phyloP scores from a whole-genome alignment of 2,329 filamentous ascomycete genomes.

The Clonostachys byssicola region DNA sequence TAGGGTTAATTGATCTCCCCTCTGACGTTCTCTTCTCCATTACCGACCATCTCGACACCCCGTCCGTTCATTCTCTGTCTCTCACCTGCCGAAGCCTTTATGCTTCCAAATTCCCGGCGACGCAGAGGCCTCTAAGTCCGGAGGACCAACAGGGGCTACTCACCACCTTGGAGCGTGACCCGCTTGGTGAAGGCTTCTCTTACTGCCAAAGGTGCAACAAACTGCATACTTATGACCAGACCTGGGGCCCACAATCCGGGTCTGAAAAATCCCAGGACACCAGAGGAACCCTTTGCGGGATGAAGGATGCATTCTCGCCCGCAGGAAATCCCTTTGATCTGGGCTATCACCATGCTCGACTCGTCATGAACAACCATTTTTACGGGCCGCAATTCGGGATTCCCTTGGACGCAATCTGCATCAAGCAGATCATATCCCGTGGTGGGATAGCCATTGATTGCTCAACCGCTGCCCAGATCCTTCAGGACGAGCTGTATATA shows the following conservation, averaged over 20 bases:
- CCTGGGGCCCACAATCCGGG: conserved; percentile 6
- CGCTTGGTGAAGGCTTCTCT: conserved; percentile 6
- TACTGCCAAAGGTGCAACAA: conserved; percentile 11
- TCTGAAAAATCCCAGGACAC: background rate
- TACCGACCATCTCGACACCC: conserved; percentile 9
- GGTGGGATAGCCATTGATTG: conserved; percentile 6
- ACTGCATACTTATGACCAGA: conserved; percentile 7
- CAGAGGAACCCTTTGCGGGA: conserved; percentile 3
- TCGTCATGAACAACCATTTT: conserved; percentile 12
- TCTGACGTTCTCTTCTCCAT: conserved; percentile 10
- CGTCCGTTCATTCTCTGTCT: conserved; percentile 7
- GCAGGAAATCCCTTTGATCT: conserved; percentile 10
- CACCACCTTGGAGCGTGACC: conserved; percentile 7
- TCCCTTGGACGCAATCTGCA: conserved; percentile 7
- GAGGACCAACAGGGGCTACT: conserved; percentile 6
- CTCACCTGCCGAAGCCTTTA: conserved; percentile 8
- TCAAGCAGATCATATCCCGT: conserved; percentile 6
- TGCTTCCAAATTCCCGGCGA: conserved; percentile 1
- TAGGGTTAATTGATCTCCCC: conserved; percentile 7
- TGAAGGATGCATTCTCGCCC: conserved; percentile 9
- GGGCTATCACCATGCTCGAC: conserved; percentile 9
- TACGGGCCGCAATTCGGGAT: conserved; percentile 11
- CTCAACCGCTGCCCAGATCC: conserved; percentile 8
- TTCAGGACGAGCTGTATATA: conserved; percentile 9
- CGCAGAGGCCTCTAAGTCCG: conserved; percentile 1